Evolutionary conservation across 345 rosid genomes (phyloP).

Genomic region (Luvunga scandens): DNA sequence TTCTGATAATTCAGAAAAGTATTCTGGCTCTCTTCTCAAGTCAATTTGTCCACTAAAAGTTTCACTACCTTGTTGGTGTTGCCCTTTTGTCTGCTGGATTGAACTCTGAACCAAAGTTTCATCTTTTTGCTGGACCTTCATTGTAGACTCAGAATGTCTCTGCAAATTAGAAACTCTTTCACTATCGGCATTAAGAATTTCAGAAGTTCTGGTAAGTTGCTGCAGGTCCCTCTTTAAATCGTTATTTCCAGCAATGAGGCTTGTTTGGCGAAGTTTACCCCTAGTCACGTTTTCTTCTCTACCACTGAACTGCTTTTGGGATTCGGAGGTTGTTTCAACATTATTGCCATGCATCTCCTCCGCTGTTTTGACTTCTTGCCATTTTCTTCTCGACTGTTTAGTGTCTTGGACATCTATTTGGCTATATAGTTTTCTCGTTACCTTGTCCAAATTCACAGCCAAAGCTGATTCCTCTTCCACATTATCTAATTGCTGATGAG

Average conservation of each 20-base stretch:
- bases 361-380: conserved; percentile 36
- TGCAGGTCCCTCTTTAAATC: conserved; percentile 26
- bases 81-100: conserved; percentile 25
- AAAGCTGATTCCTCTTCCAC: conserved; percentile 31
- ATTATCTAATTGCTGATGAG: conserved; percentile 28
- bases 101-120: conserved; percentile 30
- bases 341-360: conserved; percentile 38
- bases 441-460: conserved; percentile 33
- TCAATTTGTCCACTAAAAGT: conserved; percentile 31
- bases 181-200: conserved; percentile 28
- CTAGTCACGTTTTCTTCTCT: conserved; percentile 36
- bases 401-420: conserved; percentile 25
- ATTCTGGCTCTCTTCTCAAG: conserved; percentile 35
- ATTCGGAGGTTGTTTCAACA: conserved; percentile 36
- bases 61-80: conserved; percentile 32
- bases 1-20: conserved; percentile 31
- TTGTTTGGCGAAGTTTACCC: conserved; percentile 10
- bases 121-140: conserved; percentile 42
- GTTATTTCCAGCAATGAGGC: conserved; percentile 21
- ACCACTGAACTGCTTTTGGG: conserved; percentile 34
- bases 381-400: conserved; percentile 31
- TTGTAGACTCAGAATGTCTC: conserved; percentile 40
- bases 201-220: conserved; percentile 31
- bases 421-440: conserved; percentile 33
- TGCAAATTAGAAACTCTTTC: conserved; percentile 41